phyloP scores from a whole-genome alignment of 208 protist genomes.

The Leishmania gerbilli region DNA sequence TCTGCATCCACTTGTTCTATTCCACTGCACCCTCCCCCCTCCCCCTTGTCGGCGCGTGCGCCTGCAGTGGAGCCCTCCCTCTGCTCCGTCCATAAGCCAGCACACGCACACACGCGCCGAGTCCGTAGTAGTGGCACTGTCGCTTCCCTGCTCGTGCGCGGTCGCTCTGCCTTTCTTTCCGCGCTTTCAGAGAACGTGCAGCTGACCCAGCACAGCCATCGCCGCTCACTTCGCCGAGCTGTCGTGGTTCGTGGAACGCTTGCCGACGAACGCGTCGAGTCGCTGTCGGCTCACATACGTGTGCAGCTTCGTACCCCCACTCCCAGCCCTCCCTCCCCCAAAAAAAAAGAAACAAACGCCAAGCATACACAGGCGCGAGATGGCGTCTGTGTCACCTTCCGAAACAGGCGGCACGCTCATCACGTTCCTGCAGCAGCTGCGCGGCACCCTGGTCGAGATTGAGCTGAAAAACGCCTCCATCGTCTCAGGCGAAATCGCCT shows the following conservation, averaged over 20 bases:
- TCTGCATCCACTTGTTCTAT: background rate
- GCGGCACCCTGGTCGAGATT: conserved; percentile 97
- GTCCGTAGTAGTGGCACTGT: background rate
- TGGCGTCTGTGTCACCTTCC: conserved; percentile 46
- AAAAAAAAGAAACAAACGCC: background rate
- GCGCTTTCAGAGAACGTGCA: background rate
- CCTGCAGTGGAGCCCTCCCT: background rate
- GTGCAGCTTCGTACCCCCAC: background rate
- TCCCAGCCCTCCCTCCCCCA: background rate
- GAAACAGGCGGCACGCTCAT: conserved; percentile 83
- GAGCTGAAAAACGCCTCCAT: conserved; percentile 99
- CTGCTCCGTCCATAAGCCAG: background rate
- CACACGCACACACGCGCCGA: background rate
- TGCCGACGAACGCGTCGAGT: background rate
- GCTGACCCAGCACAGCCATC: background rate
- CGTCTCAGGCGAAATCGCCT: conserved; percentile 87
- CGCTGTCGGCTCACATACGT: background rate
- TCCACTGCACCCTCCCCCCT: background rate
- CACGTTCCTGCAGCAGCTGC: conserved; percentile 98
- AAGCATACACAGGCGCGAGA: conserved; percentile 6
- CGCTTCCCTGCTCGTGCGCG: background rate
- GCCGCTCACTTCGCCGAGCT: background rate
- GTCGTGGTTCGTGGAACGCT: background rate
- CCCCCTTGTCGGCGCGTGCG: background rate
- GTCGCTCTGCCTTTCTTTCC: background rate